Percentiles rank a stretch among this genome's conserved stretches.
Conservation (phyloP, 73 alveolate genomes). For the Symbiodinium pilosum region DNA sequence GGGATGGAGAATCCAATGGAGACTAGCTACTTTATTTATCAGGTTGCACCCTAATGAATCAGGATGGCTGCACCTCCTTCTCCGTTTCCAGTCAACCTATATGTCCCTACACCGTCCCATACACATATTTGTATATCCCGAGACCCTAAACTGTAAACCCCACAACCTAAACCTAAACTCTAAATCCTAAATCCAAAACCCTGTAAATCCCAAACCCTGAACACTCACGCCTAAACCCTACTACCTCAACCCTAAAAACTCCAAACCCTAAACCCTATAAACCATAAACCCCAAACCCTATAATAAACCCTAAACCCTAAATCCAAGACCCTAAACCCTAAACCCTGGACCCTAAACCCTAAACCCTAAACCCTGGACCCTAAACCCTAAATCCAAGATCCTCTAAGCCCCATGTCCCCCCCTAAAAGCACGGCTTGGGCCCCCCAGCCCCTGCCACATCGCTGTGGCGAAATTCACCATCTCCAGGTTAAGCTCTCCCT, state of each 20-base stretch:
- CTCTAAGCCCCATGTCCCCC: neutral
- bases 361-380: neutral
- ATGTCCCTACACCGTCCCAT: too few relatives aligned
- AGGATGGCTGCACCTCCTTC: too few relatives aligned
- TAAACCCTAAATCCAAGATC: neutral
- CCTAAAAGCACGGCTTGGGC: neutral
- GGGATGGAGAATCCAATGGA: too few relatives aligned
- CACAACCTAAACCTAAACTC: neutral
- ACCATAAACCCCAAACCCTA: too few relatives aligned
- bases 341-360: neutral
- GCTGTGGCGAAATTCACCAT: conserved; percentile 94
- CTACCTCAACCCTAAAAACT: neutral
- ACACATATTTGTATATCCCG: too few relatives aligned
- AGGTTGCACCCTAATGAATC: too few relatives aligned
- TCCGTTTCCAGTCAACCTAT: too few relatives aligned
- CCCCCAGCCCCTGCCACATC: conserved; percentile 74
- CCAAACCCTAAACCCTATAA: neutral
- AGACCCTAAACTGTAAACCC: neutral
- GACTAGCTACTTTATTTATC: too few relatives aligned
- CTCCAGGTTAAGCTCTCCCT: conserved; percentile 82
- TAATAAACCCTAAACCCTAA: too few relatives aligned
- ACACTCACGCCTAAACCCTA: neutral
- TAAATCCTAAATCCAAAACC: too few relatives aligned
- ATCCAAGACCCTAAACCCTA: too few relatives aligned
- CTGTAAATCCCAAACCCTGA: neutral